Evolutionary conservation across 768 basidiomycete genomes (phyloP).

Genomic region (Termitomyces sp.): DNA sequence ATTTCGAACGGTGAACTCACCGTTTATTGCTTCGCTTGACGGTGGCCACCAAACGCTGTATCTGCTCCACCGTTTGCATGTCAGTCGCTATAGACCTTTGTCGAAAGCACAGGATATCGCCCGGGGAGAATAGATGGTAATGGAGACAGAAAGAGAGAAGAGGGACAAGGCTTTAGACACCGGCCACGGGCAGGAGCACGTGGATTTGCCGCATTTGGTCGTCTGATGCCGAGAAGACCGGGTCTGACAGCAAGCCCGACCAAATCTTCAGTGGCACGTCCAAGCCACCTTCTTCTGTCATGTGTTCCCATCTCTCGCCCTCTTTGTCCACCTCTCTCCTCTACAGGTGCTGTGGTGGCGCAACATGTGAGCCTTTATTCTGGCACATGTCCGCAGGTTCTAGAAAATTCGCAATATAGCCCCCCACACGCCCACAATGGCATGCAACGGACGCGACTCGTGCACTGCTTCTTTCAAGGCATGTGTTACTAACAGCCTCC

Average conservation of each 20-base stretch:
- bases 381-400: not conserved
- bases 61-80: not conserved
- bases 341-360: not conserved
- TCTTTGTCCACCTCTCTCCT: not conserved
- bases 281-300: not conserved
- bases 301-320: not conserved
- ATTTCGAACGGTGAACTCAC: not conserved
- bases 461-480: not conserved
- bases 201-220: not conserved
- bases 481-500: not conserved
- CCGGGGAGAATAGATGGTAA: not conserved
- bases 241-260: not conserved
- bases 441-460: not conserved
- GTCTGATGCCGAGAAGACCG: slow-evolving; percentile 4
- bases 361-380: not conserved
- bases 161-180: not conserved
- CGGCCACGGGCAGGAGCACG: not conserved
- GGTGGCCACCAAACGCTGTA: not conserved
- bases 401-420: not conserved
- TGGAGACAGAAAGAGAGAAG: not conserved
- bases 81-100: not conserved
- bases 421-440: not conserved
- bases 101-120: not conserved
- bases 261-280: not conserved
- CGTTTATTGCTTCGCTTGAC: not conserved